Percentiles rank a stretch among this genome's conserved stretches.
Conservation (phyloP, 2,329 filamentous ascomycete genomes). For the Pyricularia pennisetigena region DNA sequence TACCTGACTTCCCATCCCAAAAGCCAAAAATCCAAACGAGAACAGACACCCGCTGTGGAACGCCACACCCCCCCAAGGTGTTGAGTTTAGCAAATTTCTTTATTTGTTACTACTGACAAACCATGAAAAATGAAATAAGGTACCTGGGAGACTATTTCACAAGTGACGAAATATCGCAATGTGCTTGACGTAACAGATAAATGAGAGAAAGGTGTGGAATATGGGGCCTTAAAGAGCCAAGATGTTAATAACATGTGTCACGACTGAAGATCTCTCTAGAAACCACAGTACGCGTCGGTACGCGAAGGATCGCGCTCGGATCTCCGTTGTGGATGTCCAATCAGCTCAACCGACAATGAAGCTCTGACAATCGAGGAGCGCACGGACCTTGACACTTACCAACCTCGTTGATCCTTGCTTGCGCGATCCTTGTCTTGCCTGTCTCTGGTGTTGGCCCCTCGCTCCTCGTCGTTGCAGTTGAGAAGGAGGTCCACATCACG, state of each 20-base stretch:
- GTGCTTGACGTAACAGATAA: neutral
- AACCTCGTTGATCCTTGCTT: neutral
- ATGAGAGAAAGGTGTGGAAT: neutral
- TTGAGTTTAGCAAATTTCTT: neutral
- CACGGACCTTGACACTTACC: neutral
- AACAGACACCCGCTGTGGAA: neutral
- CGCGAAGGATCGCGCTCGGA: neutral
- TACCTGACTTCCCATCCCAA: neutral
- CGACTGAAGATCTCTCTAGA: neutral
- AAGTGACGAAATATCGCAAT: neutral
- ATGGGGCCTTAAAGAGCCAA: neutral
- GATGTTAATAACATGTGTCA: neutral
- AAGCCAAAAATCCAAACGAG: neutral
- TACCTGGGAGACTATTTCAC: too few relatives aligned
- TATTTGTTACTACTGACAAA: too few relatives aligned
- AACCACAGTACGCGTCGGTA: neutral
- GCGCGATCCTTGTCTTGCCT: neutral
- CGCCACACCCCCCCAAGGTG: neutral
- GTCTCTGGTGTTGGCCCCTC: neutral
- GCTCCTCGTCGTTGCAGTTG: neutral
- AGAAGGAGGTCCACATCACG: neutral
- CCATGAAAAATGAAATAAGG: too few relatives aligned
- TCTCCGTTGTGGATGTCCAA: neutral
- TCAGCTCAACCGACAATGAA: neutral
- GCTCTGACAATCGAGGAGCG: neutral